Percentiles rank a stretch among this genome's conserved stretches.
Evolutionary conservation across 768 basidiomycete genomes (phyloP).

Genomic region (Xerocomellus chrysenteron): DNA sequence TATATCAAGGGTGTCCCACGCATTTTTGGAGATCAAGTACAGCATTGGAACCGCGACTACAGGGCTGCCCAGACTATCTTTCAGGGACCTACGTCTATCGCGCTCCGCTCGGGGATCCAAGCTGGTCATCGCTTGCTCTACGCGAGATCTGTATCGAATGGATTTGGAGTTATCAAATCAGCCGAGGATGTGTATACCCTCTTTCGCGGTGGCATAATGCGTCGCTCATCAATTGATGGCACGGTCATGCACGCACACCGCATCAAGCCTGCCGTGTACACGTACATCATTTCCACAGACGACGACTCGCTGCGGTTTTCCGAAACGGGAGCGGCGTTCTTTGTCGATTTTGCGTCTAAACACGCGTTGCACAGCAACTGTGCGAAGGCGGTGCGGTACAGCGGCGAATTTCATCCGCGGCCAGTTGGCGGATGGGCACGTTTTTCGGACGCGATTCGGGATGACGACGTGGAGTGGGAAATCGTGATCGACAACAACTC

Average conservation of each 20-base stretch:
- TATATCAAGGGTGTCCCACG: constrained; percentile 58
- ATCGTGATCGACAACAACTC: constrained; percentile 84
- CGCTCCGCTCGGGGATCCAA: constrained; percentile 67
- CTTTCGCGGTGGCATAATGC: constrained; percentile 44
- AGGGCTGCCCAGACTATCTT: constrained; percentile 74
- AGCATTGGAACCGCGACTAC: constrained; percentile 68
- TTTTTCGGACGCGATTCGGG: constrained; percentile 55
- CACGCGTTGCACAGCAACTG: constrained; percentile 84
- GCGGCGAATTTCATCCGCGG: constrained; percentile 78
- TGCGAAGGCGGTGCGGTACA: constrained; percentile 61
- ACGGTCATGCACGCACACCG: constrained; percentile 36
- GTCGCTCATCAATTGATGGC: constrained; percentile 12
- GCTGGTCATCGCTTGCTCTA: constrained; percentile 75
- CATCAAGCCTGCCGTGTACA: constrained; percentile 81
- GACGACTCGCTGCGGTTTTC: constrained; percentile 81
- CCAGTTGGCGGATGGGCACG: constrained; percentile 65
- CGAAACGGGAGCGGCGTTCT: constrained; percentile 84
- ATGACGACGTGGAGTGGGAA: constrained; percentile 69
- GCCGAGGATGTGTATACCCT: constrained; percentile 49
- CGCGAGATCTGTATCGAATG: constrained; percentile 61
- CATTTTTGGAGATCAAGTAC: constrained; percentile 58
- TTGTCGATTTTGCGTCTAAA: constrained; percentile 84
- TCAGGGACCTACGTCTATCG: constrained; percentile 54
- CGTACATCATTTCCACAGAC: constrained; percentile 75
- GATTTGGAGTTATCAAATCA: constrained; percentile 56